Conservation (phyloP, 2,329 filamentous ascomycete genomes). For the Sporothrix pseudoabietina region DNA sequence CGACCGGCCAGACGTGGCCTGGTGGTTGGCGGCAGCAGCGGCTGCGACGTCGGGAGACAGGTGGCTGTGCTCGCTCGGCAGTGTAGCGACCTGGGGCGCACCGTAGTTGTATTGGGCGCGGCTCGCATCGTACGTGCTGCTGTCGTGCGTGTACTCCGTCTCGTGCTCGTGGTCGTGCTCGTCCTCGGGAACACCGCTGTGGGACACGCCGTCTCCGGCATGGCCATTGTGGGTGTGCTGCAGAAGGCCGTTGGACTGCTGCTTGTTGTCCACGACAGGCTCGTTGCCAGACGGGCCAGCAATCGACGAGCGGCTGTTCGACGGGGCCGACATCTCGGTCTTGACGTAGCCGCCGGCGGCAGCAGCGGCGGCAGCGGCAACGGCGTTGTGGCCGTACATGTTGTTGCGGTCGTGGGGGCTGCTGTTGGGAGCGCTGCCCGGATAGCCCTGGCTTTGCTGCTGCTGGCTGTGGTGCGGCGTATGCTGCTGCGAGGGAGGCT, state of each 20-base stretch:
- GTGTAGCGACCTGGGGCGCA: slow-evolving; percentile 61
- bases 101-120: slow-evolving; percentile 74
- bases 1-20: slow-evolving; percentile 77
- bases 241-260: slow-evolving; percentile 66
- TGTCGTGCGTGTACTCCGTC: slow-evolving; percentile 84
- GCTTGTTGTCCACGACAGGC: slow-evolving; percentile 63
- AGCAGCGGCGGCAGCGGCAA: slow-evolving; percentile 27
- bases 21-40: slow-evolving; percentile 71
- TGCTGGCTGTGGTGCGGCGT: slow-evolving; percentile 50
- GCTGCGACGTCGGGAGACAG: slow-evolving; percentile 75
- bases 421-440: slow-evolving; percentile 66
- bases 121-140: slow-evolving; percentile 70
- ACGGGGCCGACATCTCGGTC: slow-evolving; percentile 79
- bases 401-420: slow-evolving; percentile 59
- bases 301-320: slow-evolving; percentile 62
- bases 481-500: slow-evolving; percentile 72
- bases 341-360: slow-evolving; percentile 66
- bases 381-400: slow-evolving; percentile 63
- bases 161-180: slow-evolving; percentile 74
- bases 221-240: slow-evolving; percentile 56
- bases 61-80: slow-evolving; percentile 73
- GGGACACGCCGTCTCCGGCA: slow-evolving; percentile 57
- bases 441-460: slow-evolving; percentile 62
- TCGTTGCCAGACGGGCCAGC: slow-evolving; percentile 60
- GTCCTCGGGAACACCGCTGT: slow-evolving; percentile 58